Conservation (phyloP, 2,329 filamentous ascomycete species). For the Dothistroma pini region DNA sequence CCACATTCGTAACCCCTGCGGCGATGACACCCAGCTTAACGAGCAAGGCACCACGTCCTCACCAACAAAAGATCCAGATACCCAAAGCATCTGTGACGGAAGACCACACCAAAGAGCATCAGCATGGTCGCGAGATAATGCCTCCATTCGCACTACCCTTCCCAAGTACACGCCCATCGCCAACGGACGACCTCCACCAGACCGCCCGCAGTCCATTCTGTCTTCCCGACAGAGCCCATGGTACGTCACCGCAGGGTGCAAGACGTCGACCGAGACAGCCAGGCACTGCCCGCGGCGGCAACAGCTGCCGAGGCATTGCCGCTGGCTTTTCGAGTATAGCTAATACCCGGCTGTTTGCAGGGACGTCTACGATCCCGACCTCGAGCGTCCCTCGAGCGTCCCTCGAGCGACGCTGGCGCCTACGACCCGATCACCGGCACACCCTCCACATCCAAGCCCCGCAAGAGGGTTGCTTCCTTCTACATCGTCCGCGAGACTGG, state of each 20-base stretch:
- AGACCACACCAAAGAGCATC: conserved; percentile 2
- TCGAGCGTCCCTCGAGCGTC: no score
- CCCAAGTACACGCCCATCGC: conserved; percentile 2
- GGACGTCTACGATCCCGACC: conserved; percentile 10
- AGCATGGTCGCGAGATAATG: conserved; percentile 4
- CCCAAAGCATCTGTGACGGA: not conserved
- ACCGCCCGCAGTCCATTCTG: conserved; percentile 7
- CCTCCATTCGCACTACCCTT: conserved; percentile 1
- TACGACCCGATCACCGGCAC: not conserved
- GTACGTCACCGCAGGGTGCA: no score
- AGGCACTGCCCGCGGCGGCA: no score
- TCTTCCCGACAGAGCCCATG: conserved; percentile 8
- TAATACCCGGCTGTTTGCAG: no score
- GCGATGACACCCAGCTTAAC: not conserved
- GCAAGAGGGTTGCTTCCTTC: conserved; percentile 4
- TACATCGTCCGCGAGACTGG: conserved; percentile 8
- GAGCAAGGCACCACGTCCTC: not conserved
- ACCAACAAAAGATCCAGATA: not conserved
- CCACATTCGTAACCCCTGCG: not conserved
- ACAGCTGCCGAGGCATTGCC: no score
- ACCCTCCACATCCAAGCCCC: conserved; percentile 4
- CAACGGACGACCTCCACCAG: not conserved
- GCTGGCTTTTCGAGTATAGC: no score
- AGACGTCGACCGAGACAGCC: no score
- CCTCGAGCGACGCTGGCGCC: not conserved